These are phyloP conservation scores for Phtheirospermum japonicum DNA, from an alignment of 257 asterid species.

Conservation along the genomic window DNA sequence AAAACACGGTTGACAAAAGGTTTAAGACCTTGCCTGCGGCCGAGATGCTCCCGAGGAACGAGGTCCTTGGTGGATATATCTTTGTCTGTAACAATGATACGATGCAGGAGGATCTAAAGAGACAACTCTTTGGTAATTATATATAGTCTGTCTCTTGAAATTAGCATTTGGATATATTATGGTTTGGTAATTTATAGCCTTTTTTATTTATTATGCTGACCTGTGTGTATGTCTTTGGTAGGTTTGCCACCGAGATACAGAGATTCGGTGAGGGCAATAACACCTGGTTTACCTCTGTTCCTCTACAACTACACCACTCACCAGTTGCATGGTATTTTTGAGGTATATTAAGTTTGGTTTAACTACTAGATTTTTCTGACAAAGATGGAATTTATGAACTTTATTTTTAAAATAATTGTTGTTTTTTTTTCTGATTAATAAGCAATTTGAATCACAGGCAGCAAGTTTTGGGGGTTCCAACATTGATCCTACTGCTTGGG, in stretches of 20 bases:
- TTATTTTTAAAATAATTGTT: neutral
- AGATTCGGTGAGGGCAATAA: constrained; percentile 94
- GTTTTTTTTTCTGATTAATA: neutral
- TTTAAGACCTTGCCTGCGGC: constrained; percentile 93
- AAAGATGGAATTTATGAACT: neutral
- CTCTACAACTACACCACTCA: constrained; percentile 92
- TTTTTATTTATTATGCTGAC: neutral
- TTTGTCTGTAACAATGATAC: constrained; percentile 97
- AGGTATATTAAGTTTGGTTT: constrained; percentile 41
- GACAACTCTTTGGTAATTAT: constrained; percentile 79
- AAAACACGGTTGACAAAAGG: constrained; percentile 68
- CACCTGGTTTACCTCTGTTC: constrained; percentile 91
- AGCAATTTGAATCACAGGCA: constrained; percentile 38
- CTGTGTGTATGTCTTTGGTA: constrained; percentile 29
- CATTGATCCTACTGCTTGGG: constrained; percentile 99
- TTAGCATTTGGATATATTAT: neutral
- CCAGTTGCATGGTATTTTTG: constrained; percentile 90
- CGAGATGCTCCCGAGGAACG: constrained; percentile 87
- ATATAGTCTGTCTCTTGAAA: constrained; percentile 10
- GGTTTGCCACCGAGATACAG: constrained; percentile 94
- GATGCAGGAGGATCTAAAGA: constrained; percentile 92
- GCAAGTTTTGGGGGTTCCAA: constrained; percentile 89
- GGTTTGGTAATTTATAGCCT: neutral
- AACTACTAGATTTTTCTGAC: neutral
- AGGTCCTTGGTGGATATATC: constrained; percentile 92